Evolutionary conservation across 768 basidiomycete genomes (phyloP).

Genomic region (Rhizopogon vinicolor): DNA sequence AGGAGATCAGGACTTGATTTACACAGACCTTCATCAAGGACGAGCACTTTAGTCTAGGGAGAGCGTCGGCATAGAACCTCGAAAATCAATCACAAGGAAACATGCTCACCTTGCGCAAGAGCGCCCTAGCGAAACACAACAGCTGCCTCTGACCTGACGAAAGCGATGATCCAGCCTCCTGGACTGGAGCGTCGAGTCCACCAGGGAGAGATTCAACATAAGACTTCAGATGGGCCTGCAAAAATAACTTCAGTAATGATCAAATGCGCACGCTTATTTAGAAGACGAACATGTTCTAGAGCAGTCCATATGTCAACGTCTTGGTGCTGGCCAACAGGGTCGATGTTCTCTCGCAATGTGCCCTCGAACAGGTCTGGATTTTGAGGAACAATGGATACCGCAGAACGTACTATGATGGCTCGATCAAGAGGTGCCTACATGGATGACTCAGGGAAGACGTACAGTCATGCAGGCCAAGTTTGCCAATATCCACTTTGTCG

Average conservation of each 20-base stretch:
- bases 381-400: conserved; percentile 86
- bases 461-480: conserved; percentile 65
- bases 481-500: conserved; percentile 73
- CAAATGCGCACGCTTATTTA: background rate
- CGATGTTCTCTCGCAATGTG: conserved; percentile 81
- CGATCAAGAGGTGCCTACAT: background rate
- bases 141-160: conserved; percentile 85
- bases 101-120: conserved; percentile 60
- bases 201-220: conserved; percentile 64
- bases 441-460: conserved; percentile 1
- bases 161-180: conserved; percentile 78
- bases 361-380: conserved; percentile 69
- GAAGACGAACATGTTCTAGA: conserved; percentile 51
- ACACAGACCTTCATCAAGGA: conserved; percentile 81
- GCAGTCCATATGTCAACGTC: conserved; percentile 89
- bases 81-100: background rate
- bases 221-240: conserved; percentile 60
- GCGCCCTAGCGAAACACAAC: conserved; percentile 82
- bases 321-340: conserved; percentile 69
- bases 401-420: conserved; percentile 50
- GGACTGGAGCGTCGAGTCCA: conserved; percentile 66
- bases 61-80: background rate
- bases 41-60: conserved; percentile 72
- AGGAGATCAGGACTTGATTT: background rate
- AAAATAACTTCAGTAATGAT: background rate